Percentiles rank a stretch among this genome's conserved stretches.
Evolutionary conservation across 139 green algal species (phyloP).

Genomic region (Chlorella sp.): DNA sequence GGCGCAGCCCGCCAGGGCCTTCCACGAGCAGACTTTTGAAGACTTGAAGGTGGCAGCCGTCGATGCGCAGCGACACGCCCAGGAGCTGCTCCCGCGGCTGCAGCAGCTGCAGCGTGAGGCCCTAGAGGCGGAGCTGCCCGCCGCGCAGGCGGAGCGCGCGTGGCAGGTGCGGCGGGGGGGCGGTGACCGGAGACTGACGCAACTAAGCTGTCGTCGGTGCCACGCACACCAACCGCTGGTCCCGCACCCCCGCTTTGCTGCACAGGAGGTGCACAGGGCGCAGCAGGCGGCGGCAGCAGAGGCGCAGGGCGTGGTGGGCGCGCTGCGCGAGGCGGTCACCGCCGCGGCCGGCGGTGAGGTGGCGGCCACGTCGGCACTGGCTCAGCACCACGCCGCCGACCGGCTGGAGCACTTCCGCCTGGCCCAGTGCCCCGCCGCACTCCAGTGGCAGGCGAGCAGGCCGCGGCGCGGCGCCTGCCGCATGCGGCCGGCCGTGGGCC

Average conservation of each 20-base stretch:
- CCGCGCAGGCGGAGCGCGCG: too few species aligned
- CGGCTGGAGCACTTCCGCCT: slow-evolving; percentile 4
- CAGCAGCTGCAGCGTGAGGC: neutral
- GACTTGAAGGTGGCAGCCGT: slow-evolving; percentile 21
- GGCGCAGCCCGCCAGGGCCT: too few species aligned
- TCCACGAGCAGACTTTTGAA: too few species aligned
- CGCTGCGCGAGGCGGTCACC: slow-evolving; percentile 2
- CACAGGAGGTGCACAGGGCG: too few species aligned
- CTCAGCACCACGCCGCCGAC: neutral
- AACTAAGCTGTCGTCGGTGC: too few species aligned
- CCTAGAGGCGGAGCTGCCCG: neutral
- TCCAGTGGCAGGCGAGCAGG: slow-evolving; percentile 7
- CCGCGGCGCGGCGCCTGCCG: neutral
- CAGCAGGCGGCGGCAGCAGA: too few species aligned
- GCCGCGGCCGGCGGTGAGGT: slow-evolving; percentile 5
- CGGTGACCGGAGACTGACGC: too few species aligned
- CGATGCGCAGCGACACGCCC: slow-evolving; percentile 23
- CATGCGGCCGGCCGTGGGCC: neutral
- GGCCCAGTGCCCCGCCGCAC: neutral
- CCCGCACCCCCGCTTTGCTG: too few species aligned
- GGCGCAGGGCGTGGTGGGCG: neutral
- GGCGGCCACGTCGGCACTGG: slow-evolving; percentile 15
- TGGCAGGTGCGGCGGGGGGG: too few species aligned
- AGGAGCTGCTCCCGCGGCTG: slow-evolving; percentile 11
- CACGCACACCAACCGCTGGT: too few species aligned